Evolutionary conservation across 306 rosid species (phyloP), one percentile per base, ranked within the genome.

Genomic region (Amphicarpaea edgeworthii): DNA sequence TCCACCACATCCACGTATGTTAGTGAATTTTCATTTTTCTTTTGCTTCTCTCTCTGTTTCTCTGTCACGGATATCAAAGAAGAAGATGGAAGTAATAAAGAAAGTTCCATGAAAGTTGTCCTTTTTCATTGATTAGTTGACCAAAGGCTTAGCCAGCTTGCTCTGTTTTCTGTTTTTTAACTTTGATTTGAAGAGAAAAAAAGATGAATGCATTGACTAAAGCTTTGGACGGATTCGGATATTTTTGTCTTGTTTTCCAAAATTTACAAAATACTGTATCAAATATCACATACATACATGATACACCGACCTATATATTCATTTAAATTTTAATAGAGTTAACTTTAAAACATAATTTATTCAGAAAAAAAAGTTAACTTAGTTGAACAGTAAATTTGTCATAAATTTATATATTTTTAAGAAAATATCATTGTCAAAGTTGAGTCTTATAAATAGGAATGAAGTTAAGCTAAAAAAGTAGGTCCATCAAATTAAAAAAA

Each of bases 151-250:
- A 65, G 50, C 80, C 66, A 37, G 12, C 80, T 38, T 50, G 32
- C 16, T 64, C 14, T 0, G 60, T 19, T 74, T 73, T 47, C 11
- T 20, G 43, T 59, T 59, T 72, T 43, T 9, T 20, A 20, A 21
- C 4, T n/a, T 61, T 61, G 19, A 43, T 16, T 49, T 49, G 28
- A 21, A 57, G 77, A 45, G 14, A 19, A 10, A 61, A 7, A 61
- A 12, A 62, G 24, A 61, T 45, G n/a, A 60, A 37, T 16, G 42
- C 49, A 32, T 74, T 74, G 78, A 74, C 78, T 21, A n/a, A n/a
- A 59, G 6, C 12, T n/a, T 70, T 50, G 14, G 23, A 59, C 14
- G 16, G n/a, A 57, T 12, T n/a, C n/a, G 10, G 2, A 0, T 26
- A 12, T 28, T 6, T 24, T 24, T 15, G 7, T 15, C 15, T 30